phyloP scores from a whole-genome alignment of 768 basidiomycete species.

The Rhizopogon vesiculosus region DNA sequence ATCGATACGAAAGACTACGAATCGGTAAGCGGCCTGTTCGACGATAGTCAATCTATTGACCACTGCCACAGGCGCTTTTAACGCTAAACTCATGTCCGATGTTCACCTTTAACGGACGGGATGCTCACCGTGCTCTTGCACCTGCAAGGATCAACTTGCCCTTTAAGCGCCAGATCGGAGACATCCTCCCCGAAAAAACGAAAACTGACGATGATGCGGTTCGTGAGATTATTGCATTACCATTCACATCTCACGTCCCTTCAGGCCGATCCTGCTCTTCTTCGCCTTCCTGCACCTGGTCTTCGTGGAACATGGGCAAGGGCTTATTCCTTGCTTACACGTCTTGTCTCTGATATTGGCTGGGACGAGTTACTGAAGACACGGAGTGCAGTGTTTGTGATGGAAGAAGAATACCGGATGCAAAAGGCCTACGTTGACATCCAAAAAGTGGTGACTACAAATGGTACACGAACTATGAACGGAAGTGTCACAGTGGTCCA shows the following conservation, averaged over 20 bases:
- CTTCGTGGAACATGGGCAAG: conserved; percentile 95
- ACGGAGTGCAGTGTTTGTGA: conserved; percentile 93
- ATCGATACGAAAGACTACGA: conserved; percentile 88
- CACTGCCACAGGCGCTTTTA: conserved; percentile 54
- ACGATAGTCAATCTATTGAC: background rate
- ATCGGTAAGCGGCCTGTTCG: conserved; percentile 32
- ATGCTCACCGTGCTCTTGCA: conserved; percentile 80
- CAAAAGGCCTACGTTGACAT: conserved; percentile 83
- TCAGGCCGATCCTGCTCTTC: conserved; percentile 90
- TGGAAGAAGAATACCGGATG: conserved; percentile 99
- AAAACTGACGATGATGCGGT: conserved; percentile 86
- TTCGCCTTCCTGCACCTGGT: conserved; percentile 92
- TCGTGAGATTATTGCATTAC: conserved; percentile 5
- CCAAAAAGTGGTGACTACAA: conserved; percentile 25
- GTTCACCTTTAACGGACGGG: conserved; percentile 98
- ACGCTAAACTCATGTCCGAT: conserved; percentile 99
- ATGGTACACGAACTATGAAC: conserved; percentile 18
- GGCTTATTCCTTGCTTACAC: conserved; percentile 87
- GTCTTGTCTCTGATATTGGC: conserved; percentile 90
- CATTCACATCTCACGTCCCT: background rate
- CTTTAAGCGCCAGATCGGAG: conserved; percentile 77
- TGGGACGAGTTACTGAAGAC: conserved; percentile 99
- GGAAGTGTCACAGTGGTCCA: conserved; percentile 43
- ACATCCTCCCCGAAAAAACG: conserved; percentile 82
- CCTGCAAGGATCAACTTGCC: conserved; percentile 84